A percentile compares a stretch with the other conserved stretches of the same genome.
Conservation (phyloP, 192 early-diverging fungal species). For the Podila horticola region DNA sequence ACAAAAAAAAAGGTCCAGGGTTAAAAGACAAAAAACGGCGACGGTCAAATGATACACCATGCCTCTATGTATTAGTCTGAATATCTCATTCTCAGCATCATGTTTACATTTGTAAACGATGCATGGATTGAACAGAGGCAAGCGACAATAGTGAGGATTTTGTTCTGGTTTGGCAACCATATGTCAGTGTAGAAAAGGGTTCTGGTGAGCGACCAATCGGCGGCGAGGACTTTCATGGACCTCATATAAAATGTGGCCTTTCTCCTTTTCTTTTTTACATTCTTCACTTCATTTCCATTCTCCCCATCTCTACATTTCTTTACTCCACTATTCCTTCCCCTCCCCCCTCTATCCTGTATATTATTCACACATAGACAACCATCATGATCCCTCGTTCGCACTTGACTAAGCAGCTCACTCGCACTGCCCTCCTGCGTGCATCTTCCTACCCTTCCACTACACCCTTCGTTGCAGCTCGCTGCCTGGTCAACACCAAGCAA, state of each 20-base stretch:
- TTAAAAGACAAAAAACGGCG: too few species aligned
- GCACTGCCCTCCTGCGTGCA: conserved; percentile 25
- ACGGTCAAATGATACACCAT: too few species aligned
- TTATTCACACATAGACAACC: neutral
- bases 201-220: neutral
- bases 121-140: too few species aligned
- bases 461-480: conserved; percentile 28
- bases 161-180: too few species aligned
- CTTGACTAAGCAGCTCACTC: conserved; percentile 12
- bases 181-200: too few species aligned
- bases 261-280: neutral
- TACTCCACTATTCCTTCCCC: neutral
- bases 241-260: neutral
- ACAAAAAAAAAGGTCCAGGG: too few species aligned
- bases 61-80: too few species aligned
- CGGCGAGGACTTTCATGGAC: too few species aligned
- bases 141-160: too few species aligned
- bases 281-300: neutral
- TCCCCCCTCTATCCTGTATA: neutral
- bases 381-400: conserved; percentile 32
- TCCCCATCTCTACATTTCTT: neutral
- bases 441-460: conserved; percentile 15
- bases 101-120: too few species aligned
- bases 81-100: too few species aligned
- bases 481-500: conserved; percentile 29